Conservation (phyloP, 768 basidiomycete species). For the Boletus subparvulus region DNA sequence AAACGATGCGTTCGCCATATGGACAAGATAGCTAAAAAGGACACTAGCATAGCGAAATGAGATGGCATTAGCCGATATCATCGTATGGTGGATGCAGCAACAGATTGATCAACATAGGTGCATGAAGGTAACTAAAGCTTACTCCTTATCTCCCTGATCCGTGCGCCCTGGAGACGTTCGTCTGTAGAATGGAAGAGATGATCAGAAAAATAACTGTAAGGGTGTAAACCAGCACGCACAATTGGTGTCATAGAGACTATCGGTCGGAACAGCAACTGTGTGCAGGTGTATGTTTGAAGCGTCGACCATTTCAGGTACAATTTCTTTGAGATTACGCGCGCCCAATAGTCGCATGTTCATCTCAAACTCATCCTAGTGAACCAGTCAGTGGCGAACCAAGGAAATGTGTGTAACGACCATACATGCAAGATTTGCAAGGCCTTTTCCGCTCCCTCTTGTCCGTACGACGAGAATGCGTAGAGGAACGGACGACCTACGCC, state of each 20-base stretch:
- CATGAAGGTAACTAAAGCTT: slow-evolving; percentile 34
- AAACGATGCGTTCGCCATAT: neutral
- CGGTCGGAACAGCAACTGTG: slow-evolving; percentile 64
- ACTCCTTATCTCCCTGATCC: slow-evolving; percentile 38
- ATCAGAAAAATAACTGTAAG: neutral
- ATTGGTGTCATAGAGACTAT: slow-evolving; percentile 74
- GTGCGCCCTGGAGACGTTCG: slow-evolving; percentile 43
- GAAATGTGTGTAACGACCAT: slow-evolving; percentile 16
- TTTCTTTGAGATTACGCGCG: slow-evolving; percentile 72
- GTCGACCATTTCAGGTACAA: slow-evolving; percentile 90
- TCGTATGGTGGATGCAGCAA: neutral
- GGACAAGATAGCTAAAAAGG: neutral
- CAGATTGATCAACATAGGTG: neutral
- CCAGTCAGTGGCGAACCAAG: neutral
- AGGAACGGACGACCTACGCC: slow-evolving; percentile 86
- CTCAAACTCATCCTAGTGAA: slow-evolving; percentile 86
- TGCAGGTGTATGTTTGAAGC: slow-evolving; percentile 67
- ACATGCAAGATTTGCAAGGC: slow-evolving; percentile 79
- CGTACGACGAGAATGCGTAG: slow-evolving; percentile 89
- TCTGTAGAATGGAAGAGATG: slow-evolving; percentile 31
- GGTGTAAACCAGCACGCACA: slow-evolving; percentile 54
- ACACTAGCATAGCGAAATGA: neutral
- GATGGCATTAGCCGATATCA: neutral
- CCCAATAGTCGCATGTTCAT: slow-evolving; percentile 97
- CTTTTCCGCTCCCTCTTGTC: slow-evolving; percentile 80